Conservation (phyloP, 1,284 basidiomycete genomes). For the Ceratorhiza oryzae-sativae region DNA sequence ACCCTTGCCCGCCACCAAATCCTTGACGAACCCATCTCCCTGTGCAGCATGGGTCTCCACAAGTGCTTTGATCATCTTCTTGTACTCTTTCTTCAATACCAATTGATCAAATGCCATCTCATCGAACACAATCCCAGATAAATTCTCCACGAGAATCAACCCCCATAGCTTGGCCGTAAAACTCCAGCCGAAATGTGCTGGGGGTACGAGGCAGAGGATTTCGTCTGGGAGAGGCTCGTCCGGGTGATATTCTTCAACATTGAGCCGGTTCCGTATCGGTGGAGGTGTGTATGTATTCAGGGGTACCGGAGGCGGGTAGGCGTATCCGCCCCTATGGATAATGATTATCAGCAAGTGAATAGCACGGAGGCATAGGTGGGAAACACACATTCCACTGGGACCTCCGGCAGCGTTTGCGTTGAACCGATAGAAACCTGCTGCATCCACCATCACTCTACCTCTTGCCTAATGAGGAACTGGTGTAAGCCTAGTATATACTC, state of each 20-base stretch:
- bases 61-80: constrained; percentile 38
- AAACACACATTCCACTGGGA: not conserved
- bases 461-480: not conserved
- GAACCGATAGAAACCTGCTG: constrained; percentile 27
- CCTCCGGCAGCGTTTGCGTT: constrained; percentile 15
- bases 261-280: not conserved
- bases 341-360: not conserved
- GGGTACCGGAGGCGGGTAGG: not conserved
- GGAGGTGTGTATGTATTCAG: not conserved
- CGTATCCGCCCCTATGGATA: not conserved
- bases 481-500: no score
- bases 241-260: constrained; percentile 19
- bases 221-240: constrained; percentile 22
- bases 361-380: not conserved
- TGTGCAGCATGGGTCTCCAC: constrained; percentile 30
- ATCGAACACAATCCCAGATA: constrained; percentile 22
- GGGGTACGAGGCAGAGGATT: constrained; percentile 24
- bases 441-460: constrained; percentile 30
- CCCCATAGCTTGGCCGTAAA: constrained; percentile 32
- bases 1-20: constrained; percentile 28
- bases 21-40: constrained; percentile 17
- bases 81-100: constrained; percentile 25
- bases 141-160: not conserved
- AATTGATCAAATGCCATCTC: constrained; percentile 36
- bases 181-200: constrained; percentile 23